Evolutionary conservation across 805 yeast species (phyloP), one percentile per base, ranked within the genome.

Genomic region (Maudiozyma turicensis): DNA sequence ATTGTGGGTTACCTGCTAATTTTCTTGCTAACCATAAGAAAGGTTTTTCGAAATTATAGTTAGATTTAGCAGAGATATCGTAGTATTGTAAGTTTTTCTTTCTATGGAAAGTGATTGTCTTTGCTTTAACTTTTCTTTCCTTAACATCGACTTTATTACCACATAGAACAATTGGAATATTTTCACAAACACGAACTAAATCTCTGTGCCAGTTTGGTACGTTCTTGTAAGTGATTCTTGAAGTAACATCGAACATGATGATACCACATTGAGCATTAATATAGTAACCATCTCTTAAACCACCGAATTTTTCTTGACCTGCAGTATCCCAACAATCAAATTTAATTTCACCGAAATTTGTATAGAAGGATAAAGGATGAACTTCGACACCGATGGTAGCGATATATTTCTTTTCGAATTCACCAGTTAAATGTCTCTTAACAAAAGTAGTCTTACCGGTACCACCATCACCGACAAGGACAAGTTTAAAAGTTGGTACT

Each of bases 181-280:
- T 93, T 78, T 93, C 99, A 78, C 99, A 93, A 57, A 93, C 99
- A 77, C 99, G 88, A 57, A 93, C 97, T 70, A 93, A 81, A 75
- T 93, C 99, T 78, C 99, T 86, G 84, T 95, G 97, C 99, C 99
- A 93, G 86, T 93, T 95, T 72, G 99, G 99, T 71, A 93, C 99
- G 75, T 93, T 93, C 80, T 93, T 93, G 80, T 93, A 93, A 61
- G 99, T 93, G 77, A 93, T 91, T 80, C 99, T 90, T 48, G 98
- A 89, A 55, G 99, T 93, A 56, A 93, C 99, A 74, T 93, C 99
- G 71, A 93, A 93, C 99, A 93, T 93, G 73, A 93, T 93, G 77
- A 93, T 93, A 77, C 98, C 99, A 81, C 99, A 93, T 77, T 93
- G 96, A 69, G 99, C 99, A 72, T 93, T 91, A 72, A 93, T 93